A percentile compares a stretch with the other conserved stretches of the same genome.
Evolutionary conservation across 129 eudicot genomes (phyloP).

Genomic region (Escallonia rubra): DNA sequence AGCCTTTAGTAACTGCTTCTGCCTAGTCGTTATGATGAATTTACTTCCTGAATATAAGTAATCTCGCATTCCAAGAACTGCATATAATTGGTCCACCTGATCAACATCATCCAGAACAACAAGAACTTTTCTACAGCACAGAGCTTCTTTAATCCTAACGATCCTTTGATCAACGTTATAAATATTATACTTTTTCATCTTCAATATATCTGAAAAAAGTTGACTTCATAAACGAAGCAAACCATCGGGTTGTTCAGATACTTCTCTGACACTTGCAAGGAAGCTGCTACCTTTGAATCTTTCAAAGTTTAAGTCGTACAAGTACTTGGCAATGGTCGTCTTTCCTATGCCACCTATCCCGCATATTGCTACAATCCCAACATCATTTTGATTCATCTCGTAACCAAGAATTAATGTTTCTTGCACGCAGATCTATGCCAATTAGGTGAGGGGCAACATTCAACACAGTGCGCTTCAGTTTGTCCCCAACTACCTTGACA

Average conservation of each 20-base stretch:
- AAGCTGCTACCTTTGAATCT: background rate
- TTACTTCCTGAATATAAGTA: slow-evolving; percentile 20
- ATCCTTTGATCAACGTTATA: slow-evolving; percentile 11
- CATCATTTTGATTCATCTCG: slow-evolving; percentile 5
- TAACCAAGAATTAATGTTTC: slow-evolving; percentile 25
- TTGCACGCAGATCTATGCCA: slow-evolving; percentile 19
- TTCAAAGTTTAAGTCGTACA: background rate
- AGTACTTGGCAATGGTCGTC: slow-evolving; percentile 12
- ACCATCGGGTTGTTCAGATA: background rate
- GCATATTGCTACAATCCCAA: background rate
- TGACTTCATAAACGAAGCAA: slow-evolving; percentile 10
- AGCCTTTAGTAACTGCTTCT: background rate
- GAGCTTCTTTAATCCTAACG: slow-evolving; percentile 3
- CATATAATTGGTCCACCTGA: slow-evolving; percentile 7
- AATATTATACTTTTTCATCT: slow-evolving; percentile 6
- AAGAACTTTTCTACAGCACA: slow-evolving; percentile 5
- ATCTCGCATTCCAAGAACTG: slow-evolving; percentile 17
- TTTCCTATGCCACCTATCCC: slow-evolving; percentile 16
- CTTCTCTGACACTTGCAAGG: slow-evolving; percentile 6
- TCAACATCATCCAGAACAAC: slow-evolving; percentile 36
- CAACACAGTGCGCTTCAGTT: slow-evolving; percentile 6
- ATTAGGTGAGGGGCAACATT: slow-evolving; percentile 15
- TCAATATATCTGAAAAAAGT: slow-evolving; percentile 16
- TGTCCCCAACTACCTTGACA: slow-evolving; percentile 11
- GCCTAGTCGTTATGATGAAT: slow-evolving; percentile 28